Base-by-base conservation (phyloP, 257 asterid genomes). In the Dorcoceras hygrometricum region DNA sequence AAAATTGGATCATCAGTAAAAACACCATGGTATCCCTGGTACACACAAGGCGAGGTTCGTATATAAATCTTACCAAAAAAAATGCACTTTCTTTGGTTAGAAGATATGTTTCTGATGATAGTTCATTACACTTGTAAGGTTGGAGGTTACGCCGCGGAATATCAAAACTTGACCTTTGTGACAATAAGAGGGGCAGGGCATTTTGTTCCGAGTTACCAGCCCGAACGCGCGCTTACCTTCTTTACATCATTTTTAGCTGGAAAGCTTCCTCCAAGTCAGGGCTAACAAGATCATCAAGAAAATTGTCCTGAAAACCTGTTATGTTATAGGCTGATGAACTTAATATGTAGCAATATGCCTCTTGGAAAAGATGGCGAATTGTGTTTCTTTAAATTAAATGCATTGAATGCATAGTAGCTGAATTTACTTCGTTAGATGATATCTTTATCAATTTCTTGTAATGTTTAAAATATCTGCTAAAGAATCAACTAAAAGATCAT, bases 1-100 rank as follows among this genome's bases (percentile, higher is more conserved):
- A 80, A 83, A 28, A 68, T 80, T 4, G 74, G 70, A 12, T 6
- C 73, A 46, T 51, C 78, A 0, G 64, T 78, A 6, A 81, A 72
- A 53, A 83, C 74, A 39, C 72, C 83, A 51, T 79, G 84, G 84
- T 76, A 74, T 19, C 87, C 82, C 1, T 82, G 84, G 87, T 75
- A 79, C 66, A 61, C 31, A 71, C 60, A 73, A 57, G 82, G 59
- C 34, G 85, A 77, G 81, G 81, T 79, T 14, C 6, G 51, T 43
- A 3, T 43, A 3, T 43, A 5, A 12, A 3, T 14, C 19, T 9
- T 9, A 34, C 3, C 3, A 34, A 70, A 39, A 4, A 12, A 26
- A 8, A 23, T n/a, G n/a, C 62, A 24, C 46, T 26, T 2, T 8
- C n/a, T 34, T 62, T 26, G 63, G 27, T n/a, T 12, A 58, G 9